A percentile compares a stretch with the other conserved stretches of the same genome.
Conservation (phyloP, 768 basidiomycete species). For the Mycena galericulata region DNA sequence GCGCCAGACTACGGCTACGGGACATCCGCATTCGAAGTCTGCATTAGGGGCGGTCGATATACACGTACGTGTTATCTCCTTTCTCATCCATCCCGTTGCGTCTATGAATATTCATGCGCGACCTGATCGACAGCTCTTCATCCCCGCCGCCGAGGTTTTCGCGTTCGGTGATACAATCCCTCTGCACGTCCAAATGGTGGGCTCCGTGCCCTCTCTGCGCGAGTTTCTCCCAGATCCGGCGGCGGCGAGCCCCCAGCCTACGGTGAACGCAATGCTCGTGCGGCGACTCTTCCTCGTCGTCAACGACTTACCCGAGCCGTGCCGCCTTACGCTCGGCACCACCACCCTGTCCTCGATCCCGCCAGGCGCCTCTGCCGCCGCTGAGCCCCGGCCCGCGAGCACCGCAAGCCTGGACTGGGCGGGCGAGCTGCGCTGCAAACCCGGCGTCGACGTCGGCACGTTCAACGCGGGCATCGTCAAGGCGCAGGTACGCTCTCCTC, state of each 20-base stretch:
- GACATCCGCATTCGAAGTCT: constrained; percentile 1
- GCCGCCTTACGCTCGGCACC: neutral
- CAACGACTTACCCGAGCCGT: neutral
- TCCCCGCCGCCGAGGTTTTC: constrained; percentile 5
- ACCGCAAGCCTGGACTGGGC: constrained; percentile 13
- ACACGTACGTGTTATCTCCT: too few species aligned
- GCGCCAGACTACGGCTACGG: neutral
- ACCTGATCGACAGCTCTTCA: constrained; percentile 11
- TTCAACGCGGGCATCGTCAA: constrained; percentile 17
- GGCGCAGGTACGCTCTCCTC: constrained; percentile 1
- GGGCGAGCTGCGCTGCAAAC: neutral
- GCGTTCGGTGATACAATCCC: constrained; percentile 8
- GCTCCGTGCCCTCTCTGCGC: neutral
- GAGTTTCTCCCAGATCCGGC: constrained; percentile 7
- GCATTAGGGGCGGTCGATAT: neutral
- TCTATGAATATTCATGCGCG: neutral
- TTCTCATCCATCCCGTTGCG: neutral
- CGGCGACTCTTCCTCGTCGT: constrained; percentile 4
- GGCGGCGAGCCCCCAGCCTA: neutral
- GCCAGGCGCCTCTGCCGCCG: neutral
- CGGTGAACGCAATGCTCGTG: constrained; percentile 6
- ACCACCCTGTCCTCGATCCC: neutral
- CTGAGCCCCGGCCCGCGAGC: neutral
- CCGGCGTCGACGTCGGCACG: neutral
- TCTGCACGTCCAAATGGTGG: constrained; percentile 14